Evolutionary conservation across 345 rosid species (phyloP).

Genomic region (Eucalyptus cloeziana): DNA sequence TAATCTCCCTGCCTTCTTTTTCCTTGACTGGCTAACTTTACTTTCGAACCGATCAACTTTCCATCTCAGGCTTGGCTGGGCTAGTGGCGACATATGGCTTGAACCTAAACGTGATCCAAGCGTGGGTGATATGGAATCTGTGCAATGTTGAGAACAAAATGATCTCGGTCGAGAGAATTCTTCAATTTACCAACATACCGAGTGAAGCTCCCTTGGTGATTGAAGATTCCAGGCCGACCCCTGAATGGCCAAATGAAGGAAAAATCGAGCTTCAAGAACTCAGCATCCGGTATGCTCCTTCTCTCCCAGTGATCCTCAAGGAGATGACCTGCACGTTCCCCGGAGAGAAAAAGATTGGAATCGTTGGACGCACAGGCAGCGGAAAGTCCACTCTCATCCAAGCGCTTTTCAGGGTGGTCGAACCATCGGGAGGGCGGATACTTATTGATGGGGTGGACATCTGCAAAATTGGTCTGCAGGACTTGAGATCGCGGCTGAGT

Average conservation of each 20-base stretch:
- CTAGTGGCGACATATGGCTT: slow-evolving; percentile 54
- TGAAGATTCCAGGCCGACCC: slow-evolving; percentile 19
- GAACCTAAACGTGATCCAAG: slow-evolving; percentile 51
- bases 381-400: slow-evolving; percentile 85
- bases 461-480: slow-evolving; percentile 60
- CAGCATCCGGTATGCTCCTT: slow-evolving; percentile 34
- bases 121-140: slow-evolving; percentile 69
- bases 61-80: slow-evolving; percentile 52
- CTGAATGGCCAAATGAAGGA: slow-evolving; percentile 48
- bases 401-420: slow-evolving; percentile 79
- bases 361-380: slow-evolving; percentile 92
- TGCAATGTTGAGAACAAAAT: slow-evolving; percentile 74
- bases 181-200: slow-evolving; percentile 37
- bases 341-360: slow-evolving; percentile 55
- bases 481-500: slow-evolving; percentile 61
- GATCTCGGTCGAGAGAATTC: slow-evolving; percentile 69
- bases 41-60: background rate
- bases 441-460: slow-evolving; percentile 71
- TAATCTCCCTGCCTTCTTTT: background rate
- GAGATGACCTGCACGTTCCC: slow-evolving; percentile 64
- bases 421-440: slow-evolving; percentile 61
- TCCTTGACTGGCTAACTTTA: background rate
- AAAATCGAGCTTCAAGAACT: slow-evolving; percentile 36
- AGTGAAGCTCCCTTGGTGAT: slow-evolving; percentile 49
- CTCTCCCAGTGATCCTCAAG: slow-evolving; percentile 50